Evolutionary conservation across 306 rosid genomes (phyloP).

Genomic region (Benincasa hispida): DNA sequence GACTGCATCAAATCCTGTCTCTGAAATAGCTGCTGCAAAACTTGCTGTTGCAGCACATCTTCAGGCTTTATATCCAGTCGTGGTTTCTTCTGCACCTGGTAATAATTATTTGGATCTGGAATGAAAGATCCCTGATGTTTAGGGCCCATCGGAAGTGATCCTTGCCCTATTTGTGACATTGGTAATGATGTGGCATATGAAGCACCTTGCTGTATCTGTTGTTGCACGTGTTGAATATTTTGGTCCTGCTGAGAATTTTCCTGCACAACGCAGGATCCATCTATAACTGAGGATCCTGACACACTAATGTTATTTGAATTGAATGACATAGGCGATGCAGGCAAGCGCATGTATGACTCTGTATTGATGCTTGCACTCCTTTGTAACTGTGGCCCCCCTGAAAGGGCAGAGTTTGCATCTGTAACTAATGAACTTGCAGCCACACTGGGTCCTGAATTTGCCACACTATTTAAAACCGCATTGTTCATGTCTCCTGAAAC

Average conservation of each 20-base stretch:
- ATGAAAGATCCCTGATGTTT: conserved; percentile 50
- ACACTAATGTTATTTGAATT: conserved; percentile 88
- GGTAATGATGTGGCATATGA: conserved; percentile 56
- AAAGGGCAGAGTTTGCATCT: conserved; percentile 90
- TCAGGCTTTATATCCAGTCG: conserved; percentile 78
- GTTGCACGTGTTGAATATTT: conserved; percentile 62
- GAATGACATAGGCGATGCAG: conserved; percentile 91
- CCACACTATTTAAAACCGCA: conserved; percentile 65
- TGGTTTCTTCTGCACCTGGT: conserved; percentile 64
- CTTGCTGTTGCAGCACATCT: conserved; percentile 68
- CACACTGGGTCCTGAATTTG: conserved; percentile 85
- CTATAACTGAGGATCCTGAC: conserved; percentile 84
- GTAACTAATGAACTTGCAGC: conserved; percentile 98
- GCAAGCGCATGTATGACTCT: conserved; percentile 74
- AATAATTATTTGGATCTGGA: conserved; percentile 58
- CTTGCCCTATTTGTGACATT: conserved; percentile 46
- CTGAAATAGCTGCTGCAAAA: conserved; percentile 70
- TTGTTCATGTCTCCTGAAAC: conserved; percentile 84
- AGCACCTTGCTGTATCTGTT: conserved; percentile 48
- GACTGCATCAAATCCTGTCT: conserved; percentile 72
- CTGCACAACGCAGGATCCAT: conserved; percentile 78
- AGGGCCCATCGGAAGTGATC: conserved; percentile 41
- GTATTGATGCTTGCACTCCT: conserved; percentile 92
- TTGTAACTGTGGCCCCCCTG: conserved; percentile 93
- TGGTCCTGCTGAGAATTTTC: conserved; percentile 82